Evolutionary conservation across 2,329 filamentous ascomycete species (phyloP).

Genomic region (Diaporthe sp.): DNA sequence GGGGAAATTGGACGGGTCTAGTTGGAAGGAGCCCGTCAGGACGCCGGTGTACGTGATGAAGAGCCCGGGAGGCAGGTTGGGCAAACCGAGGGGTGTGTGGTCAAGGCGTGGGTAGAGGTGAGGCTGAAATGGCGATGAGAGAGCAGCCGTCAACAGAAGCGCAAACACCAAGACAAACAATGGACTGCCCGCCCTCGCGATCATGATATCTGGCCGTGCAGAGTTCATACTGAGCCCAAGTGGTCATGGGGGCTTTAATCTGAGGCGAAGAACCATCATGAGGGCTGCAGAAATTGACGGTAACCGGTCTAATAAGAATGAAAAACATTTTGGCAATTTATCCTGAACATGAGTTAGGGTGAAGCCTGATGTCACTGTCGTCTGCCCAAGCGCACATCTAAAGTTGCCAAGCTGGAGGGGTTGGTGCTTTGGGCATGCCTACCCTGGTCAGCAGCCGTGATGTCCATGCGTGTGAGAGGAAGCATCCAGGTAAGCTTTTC

Average conservation of each 20-base stretch:
- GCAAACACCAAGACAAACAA: not conserved
- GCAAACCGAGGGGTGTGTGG: not conserved
- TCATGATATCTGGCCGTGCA: not conserved
- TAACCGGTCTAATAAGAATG: not conserved
- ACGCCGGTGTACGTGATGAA: slow-evolving; percentile 22
- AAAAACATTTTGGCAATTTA: not conserved
- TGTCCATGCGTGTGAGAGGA: not conserved
- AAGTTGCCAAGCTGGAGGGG: slow-evolving; percentile 30
- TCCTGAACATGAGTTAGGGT: not conserved
- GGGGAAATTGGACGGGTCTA: not conserved
- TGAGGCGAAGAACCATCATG: not conserved
- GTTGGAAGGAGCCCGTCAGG: slow-evolving; percentile 1
- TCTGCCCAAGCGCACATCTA: not conserved
- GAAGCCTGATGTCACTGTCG: not conserved
- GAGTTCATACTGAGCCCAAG: not conserved
- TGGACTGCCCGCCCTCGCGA: not conserved
- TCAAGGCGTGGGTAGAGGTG: not conserved
- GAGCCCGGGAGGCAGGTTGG: slow-evolving; percentile 22
- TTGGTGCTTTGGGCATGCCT: slow-evolving; percentile 15
- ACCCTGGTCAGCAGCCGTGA: not conserved
- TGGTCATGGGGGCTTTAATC: not conserved
- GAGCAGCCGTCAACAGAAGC: not conserved
- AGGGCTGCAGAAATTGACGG: no score
- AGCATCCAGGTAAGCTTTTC: not conserved
- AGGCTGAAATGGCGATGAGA: not conserved